Percentiles rank a stretch among this genome's conserved stretches.
These are phyloP conservation scores for Pyrus communis DNA, from an alignment of 306 rosid species.

Conservation along the genomic window DNA sequence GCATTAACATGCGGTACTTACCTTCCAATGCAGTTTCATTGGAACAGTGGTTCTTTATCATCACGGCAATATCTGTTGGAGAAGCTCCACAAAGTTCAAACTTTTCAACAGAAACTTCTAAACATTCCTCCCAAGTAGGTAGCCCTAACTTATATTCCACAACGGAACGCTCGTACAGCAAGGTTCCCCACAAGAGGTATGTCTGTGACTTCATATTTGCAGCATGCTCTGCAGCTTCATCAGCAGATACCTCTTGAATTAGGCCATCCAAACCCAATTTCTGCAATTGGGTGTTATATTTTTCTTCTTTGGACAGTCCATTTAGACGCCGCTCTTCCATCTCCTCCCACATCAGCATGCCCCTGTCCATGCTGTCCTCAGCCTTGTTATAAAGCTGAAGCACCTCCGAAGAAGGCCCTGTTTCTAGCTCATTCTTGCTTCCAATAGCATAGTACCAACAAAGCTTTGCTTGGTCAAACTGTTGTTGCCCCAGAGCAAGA, in stretches of 20 bases:
- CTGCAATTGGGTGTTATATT: conserved; percentile 44
- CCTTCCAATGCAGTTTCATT: conserved; percentile 88
- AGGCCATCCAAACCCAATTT: conserved; percentile 61
- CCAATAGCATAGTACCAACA: conserved; percentile 68
- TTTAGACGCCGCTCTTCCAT: conserved; percentile 72
- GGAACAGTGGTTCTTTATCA: conserved; percentile 94
- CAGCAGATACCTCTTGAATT: conserved; percentile 52
- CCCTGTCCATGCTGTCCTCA: conserved; percentile 88
- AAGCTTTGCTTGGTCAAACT: conserved; percentile 85
- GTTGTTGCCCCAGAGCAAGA: conserved; percentile 86
- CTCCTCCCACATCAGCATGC: conserved; percentile 83
- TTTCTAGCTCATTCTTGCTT: conserved; percentile 37
- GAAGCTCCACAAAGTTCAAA: conserved; percentile 96
- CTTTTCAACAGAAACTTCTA: conserved; percentile 84
- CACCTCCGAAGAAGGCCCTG: conserved; percentile 48
- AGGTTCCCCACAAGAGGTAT: conserved; percentile 83
- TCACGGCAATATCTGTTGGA: conserved; percentile 79
- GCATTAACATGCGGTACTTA: conserved; percentile 2
- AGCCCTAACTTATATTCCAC: conserved; percentile 70
- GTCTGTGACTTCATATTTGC: conserved; percentile 70
- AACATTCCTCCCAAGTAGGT: conserved; percentile 94
- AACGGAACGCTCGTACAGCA: conserved; percentile 81
- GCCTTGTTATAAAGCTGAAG: conserved; percentile 77
- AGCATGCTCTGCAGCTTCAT: conserved; percentile 68
- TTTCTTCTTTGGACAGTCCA: conserved; percentile 68